Evolutionary conservation across 2,329 filamentous ascomycete genomes (phyloP), one percentile per base, ranked within the genome.

Genomic region (Penicillium sp.): DNA sequence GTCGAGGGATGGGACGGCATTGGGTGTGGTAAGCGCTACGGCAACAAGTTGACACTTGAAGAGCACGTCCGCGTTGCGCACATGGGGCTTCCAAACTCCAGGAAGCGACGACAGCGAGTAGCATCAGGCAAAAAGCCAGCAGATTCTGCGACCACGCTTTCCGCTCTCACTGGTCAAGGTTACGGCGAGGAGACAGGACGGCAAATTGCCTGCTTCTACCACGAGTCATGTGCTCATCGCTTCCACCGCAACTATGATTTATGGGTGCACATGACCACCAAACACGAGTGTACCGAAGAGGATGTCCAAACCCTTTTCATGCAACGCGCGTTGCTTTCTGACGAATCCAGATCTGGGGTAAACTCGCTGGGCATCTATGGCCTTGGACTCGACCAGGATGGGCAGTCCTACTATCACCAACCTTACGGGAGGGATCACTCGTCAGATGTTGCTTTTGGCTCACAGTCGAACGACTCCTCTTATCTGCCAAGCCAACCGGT

Each of bases 51-150:
- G 16, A 85, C 85, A 29, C 80, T 97, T 0, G 89, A 93, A 70
- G 88, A 94, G 61, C 93, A 97, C 68, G 81, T 97, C 41, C 86
- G 90, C 18, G 91, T 88, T 44, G 83, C 90, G 19, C 93, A 97
- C 70, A 77, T 96, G 26, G 84, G 86, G n/a, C 74, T 83, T 19
- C 73, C 65, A 61, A 75, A 77, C 60, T 68, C 72, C 59, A 75
- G 75, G 56, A 68, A 68, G 53, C 70, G 68, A 27, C 68, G 70
- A 26, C 67, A 73, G 45, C 69, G 71, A 35, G 62, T 69, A 40
- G 65, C 71, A n/a, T 19, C 63, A 10, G 50, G 40, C 35, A 63
- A 63, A 18, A 59, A 59, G 2, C 47, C 53, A 16, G 7, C 18
- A 2, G 51, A 42, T 44, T 53, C 43, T 40, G 50, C 57, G 56